A percentile compares a stretch with the other conserved stretches of the same genome.
These are phyloP conservation scores for Sporothrix sp. DNA, from an alignment of 2,329 filamentous ascomycete genomes.

Conservation along the genomic window DNA sequence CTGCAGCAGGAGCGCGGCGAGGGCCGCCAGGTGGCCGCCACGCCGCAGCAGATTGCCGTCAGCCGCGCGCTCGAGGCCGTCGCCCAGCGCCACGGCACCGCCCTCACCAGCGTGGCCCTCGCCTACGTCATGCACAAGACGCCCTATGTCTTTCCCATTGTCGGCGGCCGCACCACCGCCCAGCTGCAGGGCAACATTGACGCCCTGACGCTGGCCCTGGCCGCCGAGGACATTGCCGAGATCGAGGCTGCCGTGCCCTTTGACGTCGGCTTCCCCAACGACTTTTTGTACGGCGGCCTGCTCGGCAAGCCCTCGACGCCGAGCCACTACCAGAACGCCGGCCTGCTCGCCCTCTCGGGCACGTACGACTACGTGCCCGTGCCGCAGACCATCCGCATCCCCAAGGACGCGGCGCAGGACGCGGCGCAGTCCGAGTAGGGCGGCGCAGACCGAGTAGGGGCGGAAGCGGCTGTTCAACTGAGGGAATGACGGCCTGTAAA, in stretches of 20 bases:
- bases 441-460: too few species aligned
- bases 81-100: conserved; percentile 32
- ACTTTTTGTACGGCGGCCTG: conserved; percentile 41
- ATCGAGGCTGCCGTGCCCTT: conserved; percentile 55
- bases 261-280: conserved; percentile 57
- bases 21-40: conserved; percentile 32
- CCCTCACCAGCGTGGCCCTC: conserved; percentile 46
- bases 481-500: too few species aligned
- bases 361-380: conserved; percentile 41
- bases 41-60: conserved; percentile 43
- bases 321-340: conserved; percentile 32
- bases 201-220: conserved; percentile 51
- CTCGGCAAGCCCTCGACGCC: conserved; percentile 19
- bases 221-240: conserved; percentile 51
- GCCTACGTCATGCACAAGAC: conserved; percentile 67
- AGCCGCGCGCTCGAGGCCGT: conserved; percentile 41
- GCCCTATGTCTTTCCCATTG: conserved; percentile 62
- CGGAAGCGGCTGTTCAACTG: too few species aligned
- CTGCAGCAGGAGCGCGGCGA: conserved; percentile 20
- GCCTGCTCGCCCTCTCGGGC: conserved; percentile 37
- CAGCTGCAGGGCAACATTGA: conserved; percentile 63
- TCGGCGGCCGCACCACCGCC: conserved; percentile 59
- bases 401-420: conserved; percentile 35
- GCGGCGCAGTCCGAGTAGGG: conserved; percentile 13
- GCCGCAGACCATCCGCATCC: conserved; percentile 33